A percentile compares a stretch with the other conserved stretches of the same genome.
Conservation (phyloP, 306 rosid species). For the Quercus engelmannii region DNA sequence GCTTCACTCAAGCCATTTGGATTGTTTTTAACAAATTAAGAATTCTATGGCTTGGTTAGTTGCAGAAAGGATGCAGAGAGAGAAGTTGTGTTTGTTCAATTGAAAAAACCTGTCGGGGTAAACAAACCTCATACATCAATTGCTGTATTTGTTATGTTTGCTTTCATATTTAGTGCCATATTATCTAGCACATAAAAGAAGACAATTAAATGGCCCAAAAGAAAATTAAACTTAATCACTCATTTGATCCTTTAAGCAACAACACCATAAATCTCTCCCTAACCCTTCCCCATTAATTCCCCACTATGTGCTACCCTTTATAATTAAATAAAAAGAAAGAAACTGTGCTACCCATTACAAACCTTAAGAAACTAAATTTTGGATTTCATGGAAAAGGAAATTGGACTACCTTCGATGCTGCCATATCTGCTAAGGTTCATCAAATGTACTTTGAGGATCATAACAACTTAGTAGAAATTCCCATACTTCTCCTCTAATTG, state of each 20-base stretch:
- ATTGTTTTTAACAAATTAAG: too few species aligned
- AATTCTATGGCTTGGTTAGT: too few species aligned
- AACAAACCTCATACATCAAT: too few species aligned
- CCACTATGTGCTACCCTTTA: background rate
- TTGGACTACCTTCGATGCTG: slow-evolving; percentile 57
- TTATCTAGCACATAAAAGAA: background rate
- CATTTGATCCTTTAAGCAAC: background rate
- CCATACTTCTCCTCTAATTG: slow-evolving; percentile 96
- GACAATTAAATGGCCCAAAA: background rate
- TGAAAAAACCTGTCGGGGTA: too few species aligned
- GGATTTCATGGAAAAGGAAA: slow-evolving; percentile 19
- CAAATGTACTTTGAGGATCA: slow-evolving; percentile 62
- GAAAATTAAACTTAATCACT: background rate
- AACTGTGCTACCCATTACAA: background rate
- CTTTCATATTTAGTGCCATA: too few species aligned
- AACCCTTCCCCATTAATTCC: background rate
- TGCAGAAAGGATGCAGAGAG: too few species aligned
- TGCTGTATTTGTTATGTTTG: too few species aligned
- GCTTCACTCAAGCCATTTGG: too few species aligned
- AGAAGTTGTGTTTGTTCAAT: too few species aligned
- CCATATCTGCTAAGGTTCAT: slow-evolving; percentile 75
- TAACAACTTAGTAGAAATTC: slow-evolving; percentile 94
- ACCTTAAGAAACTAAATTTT: background rate
- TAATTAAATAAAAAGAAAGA: too few species aligned
- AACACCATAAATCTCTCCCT: background rate